These are phyloP conservation scores for Ceriops zippeliana DNA, from an alignment of 345 rosid species.

Conservation along the genomic window DNA sequence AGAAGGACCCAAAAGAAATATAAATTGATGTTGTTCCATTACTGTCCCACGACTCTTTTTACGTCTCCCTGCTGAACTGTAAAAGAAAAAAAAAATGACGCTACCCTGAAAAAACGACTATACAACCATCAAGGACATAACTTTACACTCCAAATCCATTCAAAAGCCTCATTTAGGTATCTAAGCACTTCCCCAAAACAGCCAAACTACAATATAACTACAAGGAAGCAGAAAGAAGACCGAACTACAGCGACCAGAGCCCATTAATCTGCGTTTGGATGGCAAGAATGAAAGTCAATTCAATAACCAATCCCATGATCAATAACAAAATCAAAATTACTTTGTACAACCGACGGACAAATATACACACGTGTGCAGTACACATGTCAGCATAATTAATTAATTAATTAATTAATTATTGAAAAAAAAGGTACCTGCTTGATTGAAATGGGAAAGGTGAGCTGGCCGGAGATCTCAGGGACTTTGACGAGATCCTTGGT, in stretches of 20 bases:
- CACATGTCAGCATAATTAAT: neutral
- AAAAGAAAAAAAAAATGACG: neutral
- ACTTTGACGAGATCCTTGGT: slow-evolving; percentile 27
- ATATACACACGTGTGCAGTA: too few species aligned
- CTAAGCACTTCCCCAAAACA: neutral
- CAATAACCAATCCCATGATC: too few species aligned
- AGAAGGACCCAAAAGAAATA: neutral
- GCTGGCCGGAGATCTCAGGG: slow-evolving; percentile 26
- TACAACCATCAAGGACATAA: neutral
- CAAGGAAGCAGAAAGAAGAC: too few species aligned
- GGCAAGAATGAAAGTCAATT: too few species aligned
- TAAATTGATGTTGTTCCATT: neutral
- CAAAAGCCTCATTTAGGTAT: neutral
- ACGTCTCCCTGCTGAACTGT: neutral
- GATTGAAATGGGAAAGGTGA: slow-evolving; percentile 33
- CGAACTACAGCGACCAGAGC: too few species aligned
- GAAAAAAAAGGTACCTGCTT: slow-evolving; percentile 17
- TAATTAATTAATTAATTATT: too few species aligned
- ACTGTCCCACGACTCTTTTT: neutral
- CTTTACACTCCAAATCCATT: neutral
- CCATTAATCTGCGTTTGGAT: too few species aligned
- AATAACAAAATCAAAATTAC: too few species aligned
- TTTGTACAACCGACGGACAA: too few species aligned
- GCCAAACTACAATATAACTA: too few species aligned
- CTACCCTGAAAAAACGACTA: neutral